These are phyloP conservation scores for Fusarium nisikadoi DNA, from an alignment of 2,329 filamentous ascomycete genomes.

Conservation along the genomic window DNA sequence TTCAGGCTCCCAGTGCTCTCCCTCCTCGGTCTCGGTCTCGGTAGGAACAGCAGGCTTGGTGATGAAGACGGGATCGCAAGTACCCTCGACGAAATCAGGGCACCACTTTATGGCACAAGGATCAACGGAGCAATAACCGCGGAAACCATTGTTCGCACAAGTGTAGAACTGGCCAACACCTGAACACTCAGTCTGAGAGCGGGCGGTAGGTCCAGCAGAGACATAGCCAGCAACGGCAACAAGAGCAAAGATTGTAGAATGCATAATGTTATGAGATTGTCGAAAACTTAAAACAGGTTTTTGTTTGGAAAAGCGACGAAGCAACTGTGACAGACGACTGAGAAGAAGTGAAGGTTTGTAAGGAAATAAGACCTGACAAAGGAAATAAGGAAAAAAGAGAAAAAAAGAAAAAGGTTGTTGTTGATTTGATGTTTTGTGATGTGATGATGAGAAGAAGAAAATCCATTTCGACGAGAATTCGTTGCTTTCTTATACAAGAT, in stretches of 20 bases:
- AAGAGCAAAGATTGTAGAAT: conserved; percentile 29
- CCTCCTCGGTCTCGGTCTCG: background rate
- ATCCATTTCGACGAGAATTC: background rate
- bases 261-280: conserved; percentile 21
- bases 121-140: conserved; percentile 22
- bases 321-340: conserved; percentile 15
- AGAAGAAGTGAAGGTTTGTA: conserved; percentile 32
- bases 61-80: conserved; percentile 22
- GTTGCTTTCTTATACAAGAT: conserved; percentile 13
- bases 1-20: background rate
- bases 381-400: conserved; percentile 26
- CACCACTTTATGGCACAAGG: conserved; percentile 28
- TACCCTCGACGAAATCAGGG: conserved; percentile 14
- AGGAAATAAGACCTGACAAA: conserved; percentile 36
- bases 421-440: conserved; percentile 27
- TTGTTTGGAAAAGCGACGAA: conserved; percentile 14
- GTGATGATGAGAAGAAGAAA: conserved; percentile 31
- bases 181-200: conserved; percentile 22
- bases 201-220: conserved; percentile 5
- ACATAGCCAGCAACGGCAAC: conserved; percentile 22
- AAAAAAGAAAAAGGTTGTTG: background rate
- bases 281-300: background rate
- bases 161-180: conserved; percentile 26
- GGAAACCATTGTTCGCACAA: conserved; percentile 25
- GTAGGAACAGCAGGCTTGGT: background rate